A percentile compares a stretch with the other conserved stretches of the same genome.
These are phyloP conservation scores for Rhodamnia rubescens DNA, from an alignment of 345 rosid species.

Conservation along the genomic window DNA sequence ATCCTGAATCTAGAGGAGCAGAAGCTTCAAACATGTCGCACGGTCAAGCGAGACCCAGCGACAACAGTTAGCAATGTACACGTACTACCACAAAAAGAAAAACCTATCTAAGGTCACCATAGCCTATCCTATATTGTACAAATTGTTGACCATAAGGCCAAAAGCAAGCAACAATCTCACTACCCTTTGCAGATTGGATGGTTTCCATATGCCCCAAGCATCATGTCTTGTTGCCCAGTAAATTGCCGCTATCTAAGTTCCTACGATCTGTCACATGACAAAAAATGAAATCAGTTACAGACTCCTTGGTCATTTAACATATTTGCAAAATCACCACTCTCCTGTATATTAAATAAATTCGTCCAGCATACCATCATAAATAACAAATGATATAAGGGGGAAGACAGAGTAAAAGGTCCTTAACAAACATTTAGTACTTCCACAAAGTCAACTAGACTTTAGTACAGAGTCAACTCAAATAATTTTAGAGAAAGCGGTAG, in stretches of 20 bases:
- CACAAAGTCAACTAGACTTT: background rate
- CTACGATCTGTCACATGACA: background rate
- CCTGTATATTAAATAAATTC: background rate
- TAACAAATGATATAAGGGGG: background rate
- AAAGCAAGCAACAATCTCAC: slow-evolving; percentile 3
- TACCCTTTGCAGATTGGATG: background rate
- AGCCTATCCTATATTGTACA: slow-evolving; percentile 30
- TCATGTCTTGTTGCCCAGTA: background rate
- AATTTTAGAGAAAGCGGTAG: background rate
- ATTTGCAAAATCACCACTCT: background rate
- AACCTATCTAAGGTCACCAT: slow-evolving; percentile 18
- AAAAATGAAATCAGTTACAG: background rate
- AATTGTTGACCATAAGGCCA: slow-evolving; percentile 10
- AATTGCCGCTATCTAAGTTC: background rate
- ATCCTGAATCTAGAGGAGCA: slow-evolving; percentile 28
- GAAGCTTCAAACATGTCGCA: background rate
- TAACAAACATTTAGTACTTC: background rate
- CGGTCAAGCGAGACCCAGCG: slow-evolving; percentile 7
- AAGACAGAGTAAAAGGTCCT: background rate
- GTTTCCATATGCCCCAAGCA: background rate
- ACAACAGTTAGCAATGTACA: slow-evolving; percentile 44
- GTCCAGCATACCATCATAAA: background rate
- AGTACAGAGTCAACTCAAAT: background rate
- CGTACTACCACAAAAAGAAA: slow-evolving; percentile 9
- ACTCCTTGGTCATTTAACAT: background rate